Percentiles rank a stretch among this genome's conserved stretches.
Conservation (phyloP, 192 early-diverging fungal genomes). For the Coemansia sp. region DNA sequence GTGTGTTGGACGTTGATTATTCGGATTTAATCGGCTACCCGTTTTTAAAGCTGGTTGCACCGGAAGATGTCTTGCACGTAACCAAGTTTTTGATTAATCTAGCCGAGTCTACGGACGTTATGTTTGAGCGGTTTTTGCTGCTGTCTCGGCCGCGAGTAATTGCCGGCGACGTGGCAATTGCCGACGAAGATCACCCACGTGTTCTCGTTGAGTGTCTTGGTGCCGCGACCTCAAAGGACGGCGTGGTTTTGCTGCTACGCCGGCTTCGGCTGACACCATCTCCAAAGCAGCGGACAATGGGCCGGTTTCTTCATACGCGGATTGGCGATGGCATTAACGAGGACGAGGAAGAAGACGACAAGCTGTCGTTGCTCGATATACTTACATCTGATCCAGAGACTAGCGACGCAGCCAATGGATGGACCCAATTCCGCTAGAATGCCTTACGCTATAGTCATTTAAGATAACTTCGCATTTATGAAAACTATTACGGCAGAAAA, state of each 20-base stretch:
- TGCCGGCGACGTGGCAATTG: constrained; percentile 20
- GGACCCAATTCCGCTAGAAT: constrained; percentile 8
- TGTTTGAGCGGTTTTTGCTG: constrained; percentile 27
- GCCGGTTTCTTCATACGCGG: constrained; percentile 7
- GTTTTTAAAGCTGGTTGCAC: constrained; percentile 37
- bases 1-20: constrained; percentile 26
- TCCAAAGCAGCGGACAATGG: constrained; percentile 13
- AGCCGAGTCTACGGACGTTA: constrained; percentile 22
- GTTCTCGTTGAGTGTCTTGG: constrained; percentile 31
- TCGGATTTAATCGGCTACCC: constrained; percentile 23
- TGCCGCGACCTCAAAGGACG: constrained; percentile 27
- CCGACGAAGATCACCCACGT: constrained; percentile 20
- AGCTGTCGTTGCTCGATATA: constrained; percentile 33
- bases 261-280: constrained; percentile 8
- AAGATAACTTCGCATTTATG: too few relatives aligned
- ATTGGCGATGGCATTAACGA: constrained; percentile 7
- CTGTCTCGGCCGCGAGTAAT: constrained; percentile 29
- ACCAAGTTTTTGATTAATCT: constrained; percentile 23
- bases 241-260: constrained; percentile 30
- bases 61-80: constrained; percentile 26
- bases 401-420: constrained; percentile 13
- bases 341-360: too few relatives aligned
- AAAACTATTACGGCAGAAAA: not conserved
- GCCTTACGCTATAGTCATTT: too few relatives aligned
- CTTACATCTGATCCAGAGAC: constrained; percentile 37